Conservation (phyloP, 768 basidiomycete genomes). For the Suillus paluster region DNA sequence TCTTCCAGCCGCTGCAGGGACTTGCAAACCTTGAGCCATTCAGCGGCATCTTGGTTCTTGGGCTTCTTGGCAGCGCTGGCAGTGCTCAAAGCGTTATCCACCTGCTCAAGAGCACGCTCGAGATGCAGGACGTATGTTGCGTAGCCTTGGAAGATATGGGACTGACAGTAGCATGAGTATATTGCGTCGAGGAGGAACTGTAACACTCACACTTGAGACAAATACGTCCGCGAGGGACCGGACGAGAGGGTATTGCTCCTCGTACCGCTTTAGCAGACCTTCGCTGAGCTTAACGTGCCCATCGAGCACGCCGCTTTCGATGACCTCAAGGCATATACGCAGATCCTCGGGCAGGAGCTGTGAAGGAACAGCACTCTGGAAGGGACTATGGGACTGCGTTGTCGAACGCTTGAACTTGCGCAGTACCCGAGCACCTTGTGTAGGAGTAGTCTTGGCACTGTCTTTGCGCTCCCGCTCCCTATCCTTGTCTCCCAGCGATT, state of each 20-base stretch:
- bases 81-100: conserved; percentile 74
- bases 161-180: conserved; percentile 49
- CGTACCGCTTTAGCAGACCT: conserved; percentile 87
- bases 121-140: conserved; percentile 93
- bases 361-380: conserved; percentile 63
- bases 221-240: conserved; percentile 96
- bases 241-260: conserved; percentile 94
- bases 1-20: conserved; percentile 80
- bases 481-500: conserved; percentile 62
- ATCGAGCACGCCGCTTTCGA: conserved; percentile 84
- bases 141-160: conserved; percentile 93
- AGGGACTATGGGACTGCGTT: conserved; percentile 49
- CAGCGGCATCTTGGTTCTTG: conserved; percentile 79
- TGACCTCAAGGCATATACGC: conserved; percentile 81
- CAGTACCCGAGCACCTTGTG: conserved; percentile 53
- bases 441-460: conserved; percentile 40
- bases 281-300: conserved; percentile 89
- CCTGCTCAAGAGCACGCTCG: conserved; percentile 86
- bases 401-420: conserved; percentile 73
- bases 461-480: conserved; percentile 56
- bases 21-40: conserved; percentile 80
- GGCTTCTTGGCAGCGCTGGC: conserved; percentile 72
- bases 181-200: conserved; percentile 9
- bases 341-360: conserved; percentile 89
- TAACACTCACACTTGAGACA: conserved; percentile 77